Evolutionary conservation across 768 basidiomycete species (phyloP).

Genomic region (Paxillus rubicundulus): DNA sequence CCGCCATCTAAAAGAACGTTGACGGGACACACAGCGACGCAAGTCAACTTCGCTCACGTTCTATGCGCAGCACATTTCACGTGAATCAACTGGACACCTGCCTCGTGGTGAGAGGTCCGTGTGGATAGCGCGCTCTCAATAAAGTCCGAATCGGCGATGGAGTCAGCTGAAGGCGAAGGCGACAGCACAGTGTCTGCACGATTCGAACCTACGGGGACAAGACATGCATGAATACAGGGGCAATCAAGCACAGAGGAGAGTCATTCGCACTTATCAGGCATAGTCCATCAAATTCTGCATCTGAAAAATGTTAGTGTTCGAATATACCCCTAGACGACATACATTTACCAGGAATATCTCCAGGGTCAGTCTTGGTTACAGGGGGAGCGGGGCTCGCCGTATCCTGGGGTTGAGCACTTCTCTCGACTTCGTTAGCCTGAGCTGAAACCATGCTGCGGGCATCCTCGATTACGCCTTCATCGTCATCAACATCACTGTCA

Average conservation of each 20-base stretch:
- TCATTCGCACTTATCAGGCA: neutral
- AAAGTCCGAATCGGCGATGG: neutral
- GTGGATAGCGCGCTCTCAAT: neutral
- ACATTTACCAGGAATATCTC: neutral
- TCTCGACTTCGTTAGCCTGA: neutral
- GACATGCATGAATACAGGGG: constrained; percentile 3
- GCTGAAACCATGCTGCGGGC: neutral
- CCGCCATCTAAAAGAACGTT: constrained; percentile 14
- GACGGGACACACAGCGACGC: too few relatives aligned
- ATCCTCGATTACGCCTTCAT: neutral
- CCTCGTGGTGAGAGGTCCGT: neutral
- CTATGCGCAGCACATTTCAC: constrained; percentile 16
- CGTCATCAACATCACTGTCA: constrained; percentile 27
- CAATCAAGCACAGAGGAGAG: neutral
- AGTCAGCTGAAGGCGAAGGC: neutral
- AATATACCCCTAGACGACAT: neutral
- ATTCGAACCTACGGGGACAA: neutral
- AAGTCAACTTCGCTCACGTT: constrained; percentile 11
- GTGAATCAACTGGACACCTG: neutral
- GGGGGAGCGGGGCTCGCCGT: neutral
- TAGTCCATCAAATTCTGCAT: too few relatives aligned
- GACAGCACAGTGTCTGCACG: neutral
- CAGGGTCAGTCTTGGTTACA: neutral
- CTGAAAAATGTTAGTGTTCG: too few relatives aligned
- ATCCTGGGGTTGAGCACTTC: neutral